Evolutionary conservation across 345 rosid genomes (phyloP).

Genomic region (Arabidopsis thaliana): TAIR10.1 NC_003070.9:26457001-26457500

Average conservation of each 20-base stretch:
- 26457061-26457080: conserved; percentile 42
- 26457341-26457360: conserved; percentile 84
- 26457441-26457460: conserved; percentile 53
- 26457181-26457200: conserved; percentile 64
- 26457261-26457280: conserved; percentile 3
- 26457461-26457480: conserved; percentile 68
- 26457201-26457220: conserved; percentile 61
- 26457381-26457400: conserved; percentile 69
- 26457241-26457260: conserved; percentile 64
- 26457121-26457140: conserved; percentile 35
- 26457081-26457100: conserved; percentile 55
- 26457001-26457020: conserved; percentile 19
- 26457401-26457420: conserved; percentile 82
- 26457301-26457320: neutral
- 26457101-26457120: conserved; percentile 51
- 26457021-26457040: conserved; percentile 28
- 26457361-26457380: conserved; percentile 66
- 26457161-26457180: conserved; percentile 45
- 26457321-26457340: neutral
- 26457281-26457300: conserved; percentile 9
- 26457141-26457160: conserved; percentile 26
- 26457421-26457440: conserved; percentile 69
- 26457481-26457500: conserved; percentile 66
- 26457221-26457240: conserved; percentile 68
- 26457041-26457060: conserved; percentile 24